A percentile compares a stretch with the other conserved stretches of the same genome.
Evolutionary conservation across 2,329 filamentous ascomycete species (phyloP).

Genomic region (Epicoccum sorghinum): DNA sequence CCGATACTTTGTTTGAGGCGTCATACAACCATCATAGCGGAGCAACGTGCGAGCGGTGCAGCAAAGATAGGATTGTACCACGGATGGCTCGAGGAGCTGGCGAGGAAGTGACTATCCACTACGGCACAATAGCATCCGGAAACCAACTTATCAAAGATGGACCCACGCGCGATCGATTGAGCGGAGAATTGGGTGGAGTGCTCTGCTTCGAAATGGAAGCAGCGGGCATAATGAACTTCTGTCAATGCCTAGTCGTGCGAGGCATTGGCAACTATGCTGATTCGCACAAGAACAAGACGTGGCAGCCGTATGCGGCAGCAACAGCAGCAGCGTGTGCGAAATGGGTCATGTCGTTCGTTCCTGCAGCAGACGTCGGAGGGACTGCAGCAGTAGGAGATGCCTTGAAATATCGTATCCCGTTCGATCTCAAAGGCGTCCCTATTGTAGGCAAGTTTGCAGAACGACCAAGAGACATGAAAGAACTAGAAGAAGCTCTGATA

Average conservation of each 20-base stretch:
- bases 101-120: constrained; percentile 3
- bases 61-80: not conserved
- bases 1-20: too few species aligned
- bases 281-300: constrained; percentile 12
- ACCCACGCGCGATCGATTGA: constrained; percentile 1
- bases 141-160: constrained; percentile 18
- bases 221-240: constrained; percentile 8
- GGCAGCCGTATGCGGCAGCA: constrained; percentile 11
- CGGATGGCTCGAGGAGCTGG: not conserved
- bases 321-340: constrained; percentile 10
- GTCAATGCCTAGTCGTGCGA: constrained; percentile 11
- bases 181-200: constrained; percentile 14
- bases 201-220: constrained; percentile 14
- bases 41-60: constrained; percentile 9
- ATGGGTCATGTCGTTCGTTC: constrained; percentile 1
- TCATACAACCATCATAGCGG: constrained; percentile 4
- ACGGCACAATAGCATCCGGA: constrained; percentile 16
- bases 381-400: not conserved
- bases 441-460: constrained; percentile 21
- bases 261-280: constrained; percentile 12
- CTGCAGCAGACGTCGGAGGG: too few species aligned
- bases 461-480: too few species aligned
- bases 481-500: too few species aligned
- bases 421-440: not conserved
- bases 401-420: not conserved